These are phyloP conservation scores for Agrocybe praecox DNA, from an alignment of 768 basidiomycete species.

Conservation along the genomic window DNA sequence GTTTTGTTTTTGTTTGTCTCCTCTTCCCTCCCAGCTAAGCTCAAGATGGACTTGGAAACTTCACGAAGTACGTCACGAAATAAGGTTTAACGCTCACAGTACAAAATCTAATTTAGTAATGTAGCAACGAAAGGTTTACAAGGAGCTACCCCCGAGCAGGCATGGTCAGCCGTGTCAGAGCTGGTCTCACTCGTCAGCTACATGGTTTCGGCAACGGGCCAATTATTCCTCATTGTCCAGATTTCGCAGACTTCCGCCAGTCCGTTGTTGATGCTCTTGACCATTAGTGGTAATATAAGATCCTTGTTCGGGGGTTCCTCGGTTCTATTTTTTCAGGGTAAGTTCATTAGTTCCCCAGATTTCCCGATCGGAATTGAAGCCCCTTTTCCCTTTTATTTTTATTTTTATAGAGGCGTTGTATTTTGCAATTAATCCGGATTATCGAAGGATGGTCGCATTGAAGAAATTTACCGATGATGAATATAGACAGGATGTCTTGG, in stretches of 20 bases:
- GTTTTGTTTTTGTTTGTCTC: too few relatives aligned
- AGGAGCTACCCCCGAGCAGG: conserved; percentile 15
- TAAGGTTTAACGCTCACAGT: background rate
- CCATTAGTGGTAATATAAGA: conserved; percentile 19
- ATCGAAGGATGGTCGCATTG: conserved; percentile 32
- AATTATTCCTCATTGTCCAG: conserved; percentile 31
- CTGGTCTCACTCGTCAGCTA: conserved; percentile 22
- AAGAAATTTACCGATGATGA: conserved; percentile 23
- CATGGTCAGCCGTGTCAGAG: conserved; percentile 26
- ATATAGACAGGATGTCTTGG: conserved; percentile 41
- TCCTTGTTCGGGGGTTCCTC: conserved; percentile 28
- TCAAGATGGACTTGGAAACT: background rate
- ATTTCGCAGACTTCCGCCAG: conserved; percentile 30
- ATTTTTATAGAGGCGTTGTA: conserved; percentile 24
- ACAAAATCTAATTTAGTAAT: too few relatives aligned
- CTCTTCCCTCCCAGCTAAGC: background rate
- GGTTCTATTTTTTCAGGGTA: conserved; percentile 17
- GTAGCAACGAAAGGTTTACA: conserved; percentile 19
- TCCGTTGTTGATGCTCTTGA: conserved; percentile 34
- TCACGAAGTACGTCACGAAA: background rate
- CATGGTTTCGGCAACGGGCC: conserved; percentile 22
- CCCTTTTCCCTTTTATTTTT: background rate
- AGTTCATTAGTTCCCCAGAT: too few relatives aligned
- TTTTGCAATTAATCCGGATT: conserved; percentile 27
- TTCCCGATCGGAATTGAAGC: too few relatives aligned